Percentiles rank a stretch among this genome's conserved stretches.
Conservation (phyloP, 345 rosid genomes). For the Euphorbia peplus region DNA sequence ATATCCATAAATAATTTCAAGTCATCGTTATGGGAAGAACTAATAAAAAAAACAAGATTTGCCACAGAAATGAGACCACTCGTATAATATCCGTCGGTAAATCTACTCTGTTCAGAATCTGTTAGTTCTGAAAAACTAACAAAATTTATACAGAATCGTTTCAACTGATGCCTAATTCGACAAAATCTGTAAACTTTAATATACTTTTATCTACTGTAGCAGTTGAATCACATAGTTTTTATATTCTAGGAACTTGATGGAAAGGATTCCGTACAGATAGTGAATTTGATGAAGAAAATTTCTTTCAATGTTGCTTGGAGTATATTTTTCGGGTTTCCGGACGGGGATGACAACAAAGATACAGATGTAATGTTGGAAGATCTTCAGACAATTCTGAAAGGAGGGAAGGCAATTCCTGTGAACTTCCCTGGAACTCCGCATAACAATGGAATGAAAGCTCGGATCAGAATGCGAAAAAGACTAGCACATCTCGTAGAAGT, state of each 20-base stretch:
- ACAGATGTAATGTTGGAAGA: constrained; percentile 6
- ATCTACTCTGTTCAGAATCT: too few relatives aligned
- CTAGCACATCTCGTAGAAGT: constrained; percentile 9
- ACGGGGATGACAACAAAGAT: constrained; percentile 15
- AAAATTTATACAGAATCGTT: too few relatives aligned
- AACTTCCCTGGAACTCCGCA: constrained; percentile 22
- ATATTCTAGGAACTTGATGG: constrained; percentile 13
- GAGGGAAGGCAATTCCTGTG: constrained; percentile 21
- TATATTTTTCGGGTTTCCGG: constrained; percentile 24
- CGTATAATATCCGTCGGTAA: too few relatives aligned
- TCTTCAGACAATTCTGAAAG: constrained; percentile 10
- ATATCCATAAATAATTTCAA: too few relatives aligned
- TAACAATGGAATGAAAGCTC: constrained; percentile 15
- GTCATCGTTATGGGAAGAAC: too few relatives aligned
- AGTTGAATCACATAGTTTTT: too few relatives aligned
- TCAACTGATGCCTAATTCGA: too few relatives aligned
- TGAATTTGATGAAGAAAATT: constrained; percentile 27
- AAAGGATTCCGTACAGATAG: constrained; percentile 9
- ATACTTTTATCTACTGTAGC: too few relatives aligned
- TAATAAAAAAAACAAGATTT: too few relatives aligned
- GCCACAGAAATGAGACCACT: too few relatives aligned
- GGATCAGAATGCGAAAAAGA: constrained; percentile 8
- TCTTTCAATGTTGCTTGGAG: constrained; percentile 21
- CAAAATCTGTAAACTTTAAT: too few relatives aligned
- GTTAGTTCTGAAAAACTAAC: too few relatives aligned